Percentiles rank a stretch among this genome's conserved stretches.
Evolutionary conservation across 2,329 filamentous ascomycete species (phyloP).

Genomic region (Zymoseptoria passerinii): DNA sequence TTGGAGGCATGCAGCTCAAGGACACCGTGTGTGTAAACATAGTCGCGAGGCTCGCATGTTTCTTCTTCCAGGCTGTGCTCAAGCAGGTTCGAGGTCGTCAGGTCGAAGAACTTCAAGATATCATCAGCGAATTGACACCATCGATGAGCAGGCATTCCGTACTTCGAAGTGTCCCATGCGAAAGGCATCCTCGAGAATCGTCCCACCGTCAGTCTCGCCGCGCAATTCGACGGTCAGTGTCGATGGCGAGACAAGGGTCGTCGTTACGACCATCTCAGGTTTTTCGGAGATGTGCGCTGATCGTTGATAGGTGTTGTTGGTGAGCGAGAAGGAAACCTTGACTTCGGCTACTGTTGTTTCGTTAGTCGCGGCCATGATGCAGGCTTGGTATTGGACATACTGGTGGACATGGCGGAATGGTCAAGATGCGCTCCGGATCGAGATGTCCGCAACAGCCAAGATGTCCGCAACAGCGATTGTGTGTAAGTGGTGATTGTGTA

Average conservation of each 20-base stretch:
- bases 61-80: background rate
- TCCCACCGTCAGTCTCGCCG: background rate
- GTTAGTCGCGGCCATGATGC: background rate
- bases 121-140: no score
- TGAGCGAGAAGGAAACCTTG: background rate
- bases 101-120: background rate
- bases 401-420: background rate
- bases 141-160: no score
- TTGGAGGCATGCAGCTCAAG: background rate
- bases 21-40: background rate
- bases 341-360: background rate
- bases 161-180: conserved; percentile 1
- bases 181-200: background rate
- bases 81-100: conserved; percentile 1
- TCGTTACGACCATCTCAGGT: background rate
- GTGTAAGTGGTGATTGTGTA: no score
- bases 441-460: no score
- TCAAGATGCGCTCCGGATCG: no score
- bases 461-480: no score
- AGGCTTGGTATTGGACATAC: background rate
- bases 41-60: background rate
- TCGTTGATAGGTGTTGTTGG: background rate
- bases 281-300: background rate
- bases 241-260: background rate
- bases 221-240: background rate